Base-by-base conservation (phyloP, 176 grass and related monocot genomes). In the Cymbopogon citratus region DNA sequence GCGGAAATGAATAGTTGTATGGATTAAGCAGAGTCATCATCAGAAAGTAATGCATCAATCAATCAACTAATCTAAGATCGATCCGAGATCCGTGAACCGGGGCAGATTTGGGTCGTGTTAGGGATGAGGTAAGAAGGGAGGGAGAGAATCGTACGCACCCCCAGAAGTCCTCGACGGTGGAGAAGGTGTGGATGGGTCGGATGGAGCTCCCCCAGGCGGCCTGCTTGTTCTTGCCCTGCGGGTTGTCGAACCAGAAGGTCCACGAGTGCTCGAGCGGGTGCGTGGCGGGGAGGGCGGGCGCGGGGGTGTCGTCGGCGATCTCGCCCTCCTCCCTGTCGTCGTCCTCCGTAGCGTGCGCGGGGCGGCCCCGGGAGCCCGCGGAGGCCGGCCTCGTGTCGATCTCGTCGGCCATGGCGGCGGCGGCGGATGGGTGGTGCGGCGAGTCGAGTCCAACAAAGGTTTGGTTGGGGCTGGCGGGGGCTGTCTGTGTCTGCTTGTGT, bases 191-290 rank as follows among this genome's bases (percentile, higher is more conserved):
- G 83, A 99, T 84, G 76, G 82, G 92, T 11, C 87, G 84, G 63
- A 98, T 89, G 82, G 91, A 85, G 85, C 87, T 99, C 0, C 96
- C 96, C 96, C 96, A 99, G 0, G 89, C 62, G 16, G 36, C 81
- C 49, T 75, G 67, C 88, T 79, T 84, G 33, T 71, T 75, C 46
- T 98, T 98, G 1, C 40, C 79, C 14, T 86, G 77, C 57, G 96
- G 96, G 75, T 95, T 93, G 69, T 98, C 96, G 88, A 93, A 98
- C 92, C 96, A 98, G 85, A 98, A 89, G 31, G 96, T 98, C 96
- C 96, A 98, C 0, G 90, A 75, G 83, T 98, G 76, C 85, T 98
- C 96, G 5, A 98, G 84, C 23, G 83, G 89, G 77, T 98, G 92
- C 27, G 74, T 15, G 68, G 75, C 71, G 12, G 84, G 45, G 18